Conservation (phyloP, 768 basidiomycete genomes). For the Fomitopsis pulvina region DNA sequence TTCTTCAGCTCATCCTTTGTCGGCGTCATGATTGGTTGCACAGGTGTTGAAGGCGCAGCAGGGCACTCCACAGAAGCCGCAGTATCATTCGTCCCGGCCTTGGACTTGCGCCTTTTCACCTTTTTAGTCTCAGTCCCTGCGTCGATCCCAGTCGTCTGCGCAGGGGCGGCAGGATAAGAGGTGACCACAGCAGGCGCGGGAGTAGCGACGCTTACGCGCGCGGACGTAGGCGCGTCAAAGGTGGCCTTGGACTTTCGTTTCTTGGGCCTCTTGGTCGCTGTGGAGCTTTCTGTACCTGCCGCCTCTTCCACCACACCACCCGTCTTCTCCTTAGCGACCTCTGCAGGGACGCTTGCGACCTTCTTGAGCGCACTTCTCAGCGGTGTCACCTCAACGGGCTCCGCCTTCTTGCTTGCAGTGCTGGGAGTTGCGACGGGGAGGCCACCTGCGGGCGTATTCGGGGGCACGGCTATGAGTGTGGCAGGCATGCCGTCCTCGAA, state of each 20-base stretch:
- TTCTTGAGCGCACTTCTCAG: constrained; percentile 14
- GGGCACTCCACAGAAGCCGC: constrained; percentile 5
- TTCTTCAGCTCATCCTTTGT: constrained; percentile 45
- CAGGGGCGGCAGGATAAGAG: not conserved
- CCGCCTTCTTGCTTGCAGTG: constrained; percentile 16
- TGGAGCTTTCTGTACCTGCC: not conserved
- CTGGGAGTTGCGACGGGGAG: constrained; percentile 12
- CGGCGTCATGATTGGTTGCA: constrained; percentile 8
- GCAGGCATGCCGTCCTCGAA: constrained; percentile 15
- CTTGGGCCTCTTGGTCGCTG: constrained; percentile 9
- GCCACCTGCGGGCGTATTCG: constrained; percentile 21
- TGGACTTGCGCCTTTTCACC: not conserved
- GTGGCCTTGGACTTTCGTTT: constrained; percentile 10
- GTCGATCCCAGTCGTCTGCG: not conserved
- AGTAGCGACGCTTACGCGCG: not conserved
- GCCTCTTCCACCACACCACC: not conserved
- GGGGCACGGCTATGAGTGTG: constrained; percentile 6
- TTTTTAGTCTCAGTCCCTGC: not conserved
- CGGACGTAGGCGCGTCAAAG: not conserved
- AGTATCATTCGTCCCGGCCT: constrained; percentile 4
- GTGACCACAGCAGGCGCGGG: not conserved
- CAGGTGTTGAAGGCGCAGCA: constrained; percentile 6
- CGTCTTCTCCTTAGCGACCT: not conserved
- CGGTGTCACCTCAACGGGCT: constrained; percentile 10
- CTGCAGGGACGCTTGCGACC: constrained; percentile 3